Evolutionary conservation across 192 early-diverging fungal species (phyloP), one percentile per base, ranked within the genome.

Genomic region (Mortierella hygrophila): DNA sequence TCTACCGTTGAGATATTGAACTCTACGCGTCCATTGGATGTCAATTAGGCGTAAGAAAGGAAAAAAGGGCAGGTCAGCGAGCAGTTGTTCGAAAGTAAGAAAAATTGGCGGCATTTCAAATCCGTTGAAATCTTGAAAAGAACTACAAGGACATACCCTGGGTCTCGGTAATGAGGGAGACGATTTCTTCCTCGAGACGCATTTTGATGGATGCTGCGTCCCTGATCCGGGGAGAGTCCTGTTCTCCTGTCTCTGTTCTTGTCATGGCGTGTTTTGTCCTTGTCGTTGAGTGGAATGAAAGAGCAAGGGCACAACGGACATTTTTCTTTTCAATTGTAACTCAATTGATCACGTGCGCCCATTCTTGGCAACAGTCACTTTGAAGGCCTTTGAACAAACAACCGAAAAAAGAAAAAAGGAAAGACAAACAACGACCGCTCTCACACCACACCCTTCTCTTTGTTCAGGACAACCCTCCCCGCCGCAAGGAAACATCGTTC

Each of bases 1-100:
- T 85, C 83, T 9, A 85, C 57, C 57, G 78, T 77, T 6, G 83
- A 85, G 10, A 71, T 26, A 74, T 85, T 85, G 83, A 85, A 80
- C 13, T 85, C 83, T 85, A 49, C 13, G 46, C 7, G 60, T 32
- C 11, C 11, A 65, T 26, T 8, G 13, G 44, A 29, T 15, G 29
- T 29, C 4, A 10, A 13, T 8, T 46, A 3, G 29, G 16, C 74
- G 35, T 6, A 32, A 7, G 32, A 74, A n/a, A 23, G 21, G 16
- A 16, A 32, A 10, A 11, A 29, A 15, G 41, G 5, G 16, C 4
- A 11, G 46, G 35, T 7, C 32, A 57, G 10, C 13, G 23, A 40
- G 16, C n/a, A 21, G 11, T 18, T 13, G 38, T 10, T 20, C 7
- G 49, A 11, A 18, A 57, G 5, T 2, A 6, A 20, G 13, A 13